Evolutionary conservation across 257 asterid species (phyloP), one percentile per base, ranked within the genome.

Genomic region (Catharanthus roseus): DNA sequence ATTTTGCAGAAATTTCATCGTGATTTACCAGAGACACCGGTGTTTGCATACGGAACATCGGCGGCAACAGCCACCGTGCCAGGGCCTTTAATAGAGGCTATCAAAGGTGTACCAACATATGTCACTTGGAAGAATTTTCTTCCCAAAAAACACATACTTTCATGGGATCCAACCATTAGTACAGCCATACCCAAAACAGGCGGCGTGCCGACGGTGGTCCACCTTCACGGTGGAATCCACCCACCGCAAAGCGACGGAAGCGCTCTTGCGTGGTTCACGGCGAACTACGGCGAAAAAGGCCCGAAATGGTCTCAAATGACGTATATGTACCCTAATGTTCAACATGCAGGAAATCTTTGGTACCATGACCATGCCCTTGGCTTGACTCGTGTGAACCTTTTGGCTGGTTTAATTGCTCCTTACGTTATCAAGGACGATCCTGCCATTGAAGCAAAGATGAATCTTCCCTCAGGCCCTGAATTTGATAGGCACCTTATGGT

Each of bases 201-300:
- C 4, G 70, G 75, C 0, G 64, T 72, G 0, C 75, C 75, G 0
- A 7, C 75, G 1, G 75, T 72, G 9, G 69, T 47, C 9, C 75
- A 72, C 23, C 75, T 72, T 13, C 75, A 72, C 53, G 63, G 70
- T 4, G 75, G 75, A 38, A 23, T 72, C 64, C 69, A 72, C 13
- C 70, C 75, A 23, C 63, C 75, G 0, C 70, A 72, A 19, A 44
- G 51, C 4, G 75, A 72, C 34, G 75, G 75, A 0, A 61, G 62
- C 10, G 69, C 75, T n/a, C 41, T 72, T 1, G 75, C 75, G 33
- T 72, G 75, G 75, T 72, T 72, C 42, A 72, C 75, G 5, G 24
- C 69, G 5, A 34, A 63, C 54, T 47, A 60, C 21, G 12, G 50
- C 1, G 75, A 72, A n/a, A 47, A 2, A 6, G 75, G 75, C 0